These are phyloP conservation scores for Cercophora samala DNA, from an alignment of 495 filamentous ascomycete genomes.

Conservation along the genomic window DNA sequence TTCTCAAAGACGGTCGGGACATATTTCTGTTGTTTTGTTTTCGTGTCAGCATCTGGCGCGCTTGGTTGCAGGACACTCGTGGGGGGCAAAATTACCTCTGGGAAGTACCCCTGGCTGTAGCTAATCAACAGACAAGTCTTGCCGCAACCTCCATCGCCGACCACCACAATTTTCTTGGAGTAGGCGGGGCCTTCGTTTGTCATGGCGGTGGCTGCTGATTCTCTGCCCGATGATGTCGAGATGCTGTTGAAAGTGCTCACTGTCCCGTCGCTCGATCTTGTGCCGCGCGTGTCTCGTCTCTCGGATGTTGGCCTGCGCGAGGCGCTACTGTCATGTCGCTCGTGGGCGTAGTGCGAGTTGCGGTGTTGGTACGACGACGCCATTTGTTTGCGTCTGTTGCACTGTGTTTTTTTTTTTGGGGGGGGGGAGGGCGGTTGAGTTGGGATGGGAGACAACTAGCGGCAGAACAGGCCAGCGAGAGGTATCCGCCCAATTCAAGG, in stretches of 20 bases:
- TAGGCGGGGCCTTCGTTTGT: slow-evolving; percentile 79
- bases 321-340: slow-evolving; percentile 42
- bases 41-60: not conserved
- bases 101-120: slow-evolving; percentile 96
- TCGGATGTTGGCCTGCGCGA: slow-evolving; percentile 35
- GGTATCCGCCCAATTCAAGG: not conserved
- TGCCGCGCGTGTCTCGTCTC: slow-evolving; percentile 43
- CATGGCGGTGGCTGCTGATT: slow-evolving; percentile 77
- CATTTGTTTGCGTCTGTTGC: slow-evolving; percentile 30
- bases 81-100: slow-evolving; percentile 64
- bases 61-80: not conserved
- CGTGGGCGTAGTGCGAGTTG: slow-evolving; percentile 43
- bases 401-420: slow-evolving; percentile 25
- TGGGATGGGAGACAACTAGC: not conserved
- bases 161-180: slow-evolving; percentile 98
- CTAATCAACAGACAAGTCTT: slow-evolving; percentile 98
- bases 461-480: not conserved
- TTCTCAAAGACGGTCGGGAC: slow-evolving; percentile 99
- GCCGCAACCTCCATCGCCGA: slow-evolving; percentile 95
- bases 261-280: slow-evolving; percentile 64
- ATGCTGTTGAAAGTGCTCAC: slow-evolving; percentile 70
- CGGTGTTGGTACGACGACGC: slow-evolving; percentile 42
- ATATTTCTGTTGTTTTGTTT: slow-evolving; percentile 71
- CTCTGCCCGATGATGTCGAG: slow-evolving; percentile 58
- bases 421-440: slow-evolving; percentile 8